Evolutionary conservation across 371 early-diverging fungal genomes (phyloP).

Genomic region (Nematocida ironsii): DNA sequence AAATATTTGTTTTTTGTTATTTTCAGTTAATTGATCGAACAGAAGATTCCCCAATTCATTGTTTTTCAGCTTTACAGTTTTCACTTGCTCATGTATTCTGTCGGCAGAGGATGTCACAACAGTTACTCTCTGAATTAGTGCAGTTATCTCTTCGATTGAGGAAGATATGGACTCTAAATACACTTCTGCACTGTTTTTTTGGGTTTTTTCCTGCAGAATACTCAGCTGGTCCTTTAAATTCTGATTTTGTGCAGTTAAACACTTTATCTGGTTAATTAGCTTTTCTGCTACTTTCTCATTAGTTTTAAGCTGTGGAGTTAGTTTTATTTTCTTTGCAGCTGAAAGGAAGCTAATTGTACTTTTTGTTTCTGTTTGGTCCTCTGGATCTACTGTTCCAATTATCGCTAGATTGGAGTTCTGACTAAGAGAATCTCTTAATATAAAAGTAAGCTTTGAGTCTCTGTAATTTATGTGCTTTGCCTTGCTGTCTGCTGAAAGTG

Average conservation of each 20-base stretch:
- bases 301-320: conserved; percentile 58
- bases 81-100: not conserved
- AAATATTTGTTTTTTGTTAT: not conserved
- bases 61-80: not conserved
- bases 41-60: not conserved
- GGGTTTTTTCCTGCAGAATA: not conserved
- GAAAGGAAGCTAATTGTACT: conserved; percentile 67
- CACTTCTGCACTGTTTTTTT: not conserved
- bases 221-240: conserved; percentile 58
- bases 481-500: conserved; percentile 71
- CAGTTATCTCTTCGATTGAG: not conserved
- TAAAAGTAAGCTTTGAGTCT: conserved; percentile 75
- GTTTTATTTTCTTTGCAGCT: conserved; percentile 67
- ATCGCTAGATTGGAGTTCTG: conserved; percentile 75
- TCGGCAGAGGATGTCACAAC: not conserved
- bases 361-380: conserved; percentile 60
- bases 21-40: not conserved
- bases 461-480: conserved; percentile 74
- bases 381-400: conserved; percentile 71
- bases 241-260: conserved; percentile 63
- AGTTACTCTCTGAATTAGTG: not conserved
- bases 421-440: conserved; percentile 74
- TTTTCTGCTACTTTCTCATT: conserved; percentile 61
- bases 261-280: conserved; percentile 59
- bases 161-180: not conserved